Conservation (phyloP, 768 basidiomycete species). For the Trametes maxima region DNA sequence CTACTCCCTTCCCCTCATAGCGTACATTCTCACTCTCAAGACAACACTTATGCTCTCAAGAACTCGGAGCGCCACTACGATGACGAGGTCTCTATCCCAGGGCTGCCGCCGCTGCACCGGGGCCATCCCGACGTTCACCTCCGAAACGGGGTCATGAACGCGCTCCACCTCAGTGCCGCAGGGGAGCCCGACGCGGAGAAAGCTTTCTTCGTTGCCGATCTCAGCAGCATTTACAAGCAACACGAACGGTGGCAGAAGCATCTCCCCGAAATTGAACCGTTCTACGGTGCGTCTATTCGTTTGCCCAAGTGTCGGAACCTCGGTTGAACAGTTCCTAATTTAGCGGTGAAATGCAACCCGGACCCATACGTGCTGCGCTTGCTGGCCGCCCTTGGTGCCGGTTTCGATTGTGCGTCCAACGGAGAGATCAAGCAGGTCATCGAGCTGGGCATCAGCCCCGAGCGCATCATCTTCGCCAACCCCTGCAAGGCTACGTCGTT, state of each 20-base stretch:
- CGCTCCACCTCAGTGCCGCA: slow-evolving; percentile 51
- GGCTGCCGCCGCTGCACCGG: slow-evolving; percentile 63
- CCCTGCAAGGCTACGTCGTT: slow-evolving; percentile 97
- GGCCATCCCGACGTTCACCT: slow-evolving; percentile 78
- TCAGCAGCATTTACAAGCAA: slow-evolving; percentile 83
- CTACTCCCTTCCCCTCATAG: slow-evolving; percentile 17
- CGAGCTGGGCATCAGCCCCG: slow-evolving; percentile 68
- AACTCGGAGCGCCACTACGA: slow-evolving; percentile 27
- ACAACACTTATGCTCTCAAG: slow-evolving; percentile 11
- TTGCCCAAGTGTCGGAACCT: slow-evolving; percentile 9
- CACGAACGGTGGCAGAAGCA: slow-evolving; percentile 78
- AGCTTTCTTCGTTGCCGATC: slow-evolving; percentile 96
- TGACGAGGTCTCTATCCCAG: slow-evolving; percentile 55
- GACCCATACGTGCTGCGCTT: slow-evolving; percentile 93
- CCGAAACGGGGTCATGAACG: slow-evolving; percentile 73
- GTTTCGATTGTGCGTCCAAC: slow-evolving; percentile 97
- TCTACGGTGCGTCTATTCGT: slow-evolving; percentile 69
- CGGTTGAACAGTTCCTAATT: slow-evolving; percentile 25
- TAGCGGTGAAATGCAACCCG: slow-evolving; percentile 98
- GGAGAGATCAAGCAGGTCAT: slow-evolving; percentile 88
- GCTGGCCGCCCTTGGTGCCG: slow-evolving; percentile 85
- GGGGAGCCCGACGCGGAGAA: slow-evolving; percentile 78
- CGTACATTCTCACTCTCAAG: slow-evolving; percentile 11
- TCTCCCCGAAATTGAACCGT: slow-evolving; percentile 88
- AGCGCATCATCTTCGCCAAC: slow-evolving; percentile 94